Evolutionary conservation across 148 eudicot genomes (phyloP), one percentile per base, ranked within the genome.

Genomic region (Dianthus caryophyllus): DNA sequence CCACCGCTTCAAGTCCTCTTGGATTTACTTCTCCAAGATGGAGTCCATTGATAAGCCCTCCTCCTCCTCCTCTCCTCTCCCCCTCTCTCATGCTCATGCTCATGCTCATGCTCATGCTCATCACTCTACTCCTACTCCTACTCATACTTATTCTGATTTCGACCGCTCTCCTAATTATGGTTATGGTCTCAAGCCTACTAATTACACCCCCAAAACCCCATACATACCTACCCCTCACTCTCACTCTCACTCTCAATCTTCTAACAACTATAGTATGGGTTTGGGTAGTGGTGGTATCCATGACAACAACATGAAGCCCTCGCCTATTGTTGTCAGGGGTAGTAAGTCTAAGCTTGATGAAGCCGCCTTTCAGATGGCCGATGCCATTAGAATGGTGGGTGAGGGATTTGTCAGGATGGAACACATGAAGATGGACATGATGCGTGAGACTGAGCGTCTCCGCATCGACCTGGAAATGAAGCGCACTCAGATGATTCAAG

Each of bases 391-490:
- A 71, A 49, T 72, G 39, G 66, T 93, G 60, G 96, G 94, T 29
- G 96, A 93, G 52, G 91, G 94, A 66, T 87, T 89, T 75, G 73
- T 89, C 76, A 85, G 80, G 66, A 79, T 84, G 80, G 98, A 93
- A 81, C 89, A 78, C 79, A 83, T 83, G 88, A 93, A 93, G 83
- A 89, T 93, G 82, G 98, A 93, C 38, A 81, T 85, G 91, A 79
- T 78, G 65, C 70, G 81, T 48, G 89, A 87, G 70, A 71, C 83
- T 12, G 98, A 89, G 83, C 81, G 80, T 58, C 75, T 75, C 72
- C 71, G 94, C 54, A 85, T 89, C 87, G 94, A 93, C 61, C 87
- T 77, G 87, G 98, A 93, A 81, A 74, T 93, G 94, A 89, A 87
- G 76, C 77, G 95, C 8, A 87, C 88, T 9, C 77, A 85, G 74